Percentiles rank a stretch among this genome's conserved stretches.
These are phyloP conservation scores for Eucalyptus lansdowneana DNA, from an alignment of 345 rosid genomes.

Conservation along the genomic window DNA sequence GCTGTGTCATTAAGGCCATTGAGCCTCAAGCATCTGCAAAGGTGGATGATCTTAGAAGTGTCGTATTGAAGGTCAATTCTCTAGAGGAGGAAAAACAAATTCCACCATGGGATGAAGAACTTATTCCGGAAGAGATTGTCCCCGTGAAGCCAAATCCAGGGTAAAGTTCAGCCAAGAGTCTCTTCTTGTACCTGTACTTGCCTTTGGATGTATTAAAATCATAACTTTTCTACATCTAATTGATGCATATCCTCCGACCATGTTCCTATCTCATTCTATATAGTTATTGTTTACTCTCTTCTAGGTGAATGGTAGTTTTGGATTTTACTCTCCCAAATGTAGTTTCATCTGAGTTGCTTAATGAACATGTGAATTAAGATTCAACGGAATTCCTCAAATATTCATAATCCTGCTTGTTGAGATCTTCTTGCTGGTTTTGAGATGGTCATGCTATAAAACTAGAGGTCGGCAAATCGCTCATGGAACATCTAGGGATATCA, in stretches of 20 bases:
- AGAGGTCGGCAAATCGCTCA: background rate
- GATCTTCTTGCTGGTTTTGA: background rate
- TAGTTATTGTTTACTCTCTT: background rate
- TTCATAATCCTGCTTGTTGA: background rate
- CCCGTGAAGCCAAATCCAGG: slow-evolving; percentile 59
- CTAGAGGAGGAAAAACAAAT: slow-evolving; percentile 51
- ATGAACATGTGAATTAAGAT: background rate
- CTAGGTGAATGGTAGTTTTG: background rate
- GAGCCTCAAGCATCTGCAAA: slow-evolving; percentile 67
- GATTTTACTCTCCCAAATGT: background rate
- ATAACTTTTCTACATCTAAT: background rate
- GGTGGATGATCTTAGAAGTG: slow-evolving; percentile 46
- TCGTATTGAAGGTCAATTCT: slow-evolving; percentile 36
- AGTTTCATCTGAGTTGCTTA: background rate
- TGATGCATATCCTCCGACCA: background rate
- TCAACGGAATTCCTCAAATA: background rate
- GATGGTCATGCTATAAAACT: background rate
- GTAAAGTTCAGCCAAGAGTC: slow-evolving; percentile 21
- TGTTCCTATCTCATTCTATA: background rate
- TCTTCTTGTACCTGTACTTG: background rate
- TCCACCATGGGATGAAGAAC: slow-evolving; percentile 82
- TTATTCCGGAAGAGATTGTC: slow-evolving; percentile 79
- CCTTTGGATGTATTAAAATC: background rate
- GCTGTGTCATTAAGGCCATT: slow-evolving; percentile 74
- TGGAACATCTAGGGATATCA: background rate